Percentiles rank a stretch among this genome's conserved stretches.
Conservation (phyloP, 2,329 filamentous ascomycete genomes). For the Phialemonium atrogriseum region DNA sequence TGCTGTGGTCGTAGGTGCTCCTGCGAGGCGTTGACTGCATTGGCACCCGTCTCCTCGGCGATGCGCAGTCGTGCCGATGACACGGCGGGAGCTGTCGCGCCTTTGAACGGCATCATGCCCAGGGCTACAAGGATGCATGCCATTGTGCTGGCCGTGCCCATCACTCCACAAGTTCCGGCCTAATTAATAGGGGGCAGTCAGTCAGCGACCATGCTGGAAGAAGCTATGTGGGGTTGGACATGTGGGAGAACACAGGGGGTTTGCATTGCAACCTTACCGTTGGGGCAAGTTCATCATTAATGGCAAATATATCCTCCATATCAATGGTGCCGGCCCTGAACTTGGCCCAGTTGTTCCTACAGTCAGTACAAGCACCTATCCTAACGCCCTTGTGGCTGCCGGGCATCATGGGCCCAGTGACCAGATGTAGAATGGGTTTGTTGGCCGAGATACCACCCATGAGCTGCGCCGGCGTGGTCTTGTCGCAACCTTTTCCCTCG, state of each 20-base stretch:
- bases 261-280: conserved; percentile 50
- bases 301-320: conserved; percentile 60
- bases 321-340: conserved; percentile 59
- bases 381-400: conserved; percentile 56
- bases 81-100: conserved; percentile 70
- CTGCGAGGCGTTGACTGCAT: conserved; percentile 59
- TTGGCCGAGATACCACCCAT: conserved; percentile 72
- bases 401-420: conserved; percentile 70
- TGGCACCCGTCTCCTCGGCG: conserved; percentile 62
- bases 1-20: conserved; percentile 61
- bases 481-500: conserved; percentile 53
- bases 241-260: too few relatives aligned
- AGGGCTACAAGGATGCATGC: conserved; percentile 75
- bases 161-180: conserved; percentile 77
- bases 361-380: conserved; percentile 68
- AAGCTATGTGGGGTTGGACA: too few relatives aligned
- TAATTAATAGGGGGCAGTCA: conserved; percentile 10
- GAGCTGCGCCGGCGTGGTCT: conserved; percentile 64
- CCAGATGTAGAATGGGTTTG: conserved; percentile 59
- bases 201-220: too few relatives aligned
- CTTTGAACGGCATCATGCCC: conserved; percentile 70
- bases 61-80: conserved; percentile 74
- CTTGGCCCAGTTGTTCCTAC: conserved; percentile 63
- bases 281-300: conserved; percentile 67
- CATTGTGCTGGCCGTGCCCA: conserved; percentile 92